Base-by-base conservation (phyloP, 805 yeast genomes). In the Isabelozyma pseudorhagii region DNA sequence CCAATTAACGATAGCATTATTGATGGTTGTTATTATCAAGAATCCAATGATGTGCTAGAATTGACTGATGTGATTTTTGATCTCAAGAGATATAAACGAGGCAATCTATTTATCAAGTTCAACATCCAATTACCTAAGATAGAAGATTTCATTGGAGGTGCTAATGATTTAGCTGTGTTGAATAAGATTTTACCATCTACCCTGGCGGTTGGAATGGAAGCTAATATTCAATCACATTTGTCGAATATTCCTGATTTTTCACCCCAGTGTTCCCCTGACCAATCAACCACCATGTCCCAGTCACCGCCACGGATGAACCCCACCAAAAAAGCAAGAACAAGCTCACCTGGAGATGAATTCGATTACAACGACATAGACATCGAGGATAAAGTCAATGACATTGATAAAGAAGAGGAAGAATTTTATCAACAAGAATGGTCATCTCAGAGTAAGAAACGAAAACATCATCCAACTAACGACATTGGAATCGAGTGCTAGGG, bases 1-100 rank as follows among this genome's bases (percentile, higher is more conserved):
- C 91, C 92, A 11, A 71, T 77, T 36, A 56, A 62, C 45, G 58
- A 57, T 18, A 50, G 54, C 3, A 48, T 56, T n/a, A 51, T 44
- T 2, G 61, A 64, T 36, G 72, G 71, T 3, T 54, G 57, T 27
- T 63, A 57, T 46, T 56, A 51, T 43, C 72, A 72, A 40, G 59
- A 56, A 2, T 45, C 53, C 9, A 52, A 50, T 4, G 54, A 55
- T 7, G 46, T 50, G 0, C 51, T 58, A 11, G 56, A 55, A n/a
- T 43, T 45, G 27, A 47, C 47, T 8, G 63, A 60, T 7, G 52
- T 53, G 5, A 50, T 54, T 4, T 57, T 62, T 44, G 63, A 64
- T 49, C 48, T 59, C 41, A 49, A 51, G 11, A 48, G 56, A 21
- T 67, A 58, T 45, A 49, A 53, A 28, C 57, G 65, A 38, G 78